These are phyloP conservation scores for Gentiana macrophylla DNA, from an alignment of 257 asterid species.

Conservation along the genomic window DNA sequence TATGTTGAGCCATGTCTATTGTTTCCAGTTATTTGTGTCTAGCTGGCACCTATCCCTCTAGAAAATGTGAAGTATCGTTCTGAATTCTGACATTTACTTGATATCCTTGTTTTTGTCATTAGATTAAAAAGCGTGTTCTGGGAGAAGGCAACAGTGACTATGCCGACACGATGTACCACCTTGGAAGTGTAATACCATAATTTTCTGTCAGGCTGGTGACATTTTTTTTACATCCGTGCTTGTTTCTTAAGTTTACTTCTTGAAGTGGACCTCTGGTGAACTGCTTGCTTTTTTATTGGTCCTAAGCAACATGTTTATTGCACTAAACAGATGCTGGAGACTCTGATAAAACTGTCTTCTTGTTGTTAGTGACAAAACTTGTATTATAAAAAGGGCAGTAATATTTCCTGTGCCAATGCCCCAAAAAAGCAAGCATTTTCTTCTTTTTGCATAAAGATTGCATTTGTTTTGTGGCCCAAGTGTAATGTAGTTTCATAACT, in stretches of 20 bases:
- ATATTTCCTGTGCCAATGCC: too few species aligned
- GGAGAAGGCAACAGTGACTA: constrained; percentile 79
- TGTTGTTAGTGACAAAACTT: too few species aligned
- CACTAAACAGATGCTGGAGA: too few species aligned
- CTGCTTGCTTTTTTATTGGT: too few species aligned
- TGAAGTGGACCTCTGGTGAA: too few species aligned
- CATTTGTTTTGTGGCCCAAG: too few species aligned
- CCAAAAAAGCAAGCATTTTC: neutral
- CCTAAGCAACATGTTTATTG: too few species aligned
- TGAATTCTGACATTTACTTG: constrained; percentile 11
- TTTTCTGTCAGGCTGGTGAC: neutral
- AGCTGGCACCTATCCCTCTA: too few species aligned
- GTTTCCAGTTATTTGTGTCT: constrained; percentile 12
- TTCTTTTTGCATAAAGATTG: neutral
- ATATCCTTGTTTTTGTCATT: constrained; percentile 16
- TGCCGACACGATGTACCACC: constrained; percentile 90
- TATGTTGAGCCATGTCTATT: constrained; percentile 13
- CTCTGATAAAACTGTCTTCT: too few species aligned
- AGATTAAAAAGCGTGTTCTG: constrained; percentile 80
- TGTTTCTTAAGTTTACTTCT: too few species aligned
- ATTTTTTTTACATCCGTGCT: neutral
- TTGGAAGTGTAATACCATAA: constrained; percentile 64
- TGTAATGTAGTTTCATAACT: neutral
- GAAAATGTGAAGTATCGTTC: neutral
- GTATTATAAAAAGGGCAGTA: too few species aligned